Conservation (phyloP, 1,284 basidiomycete genomes). For the Boletus mariae region DNA sequence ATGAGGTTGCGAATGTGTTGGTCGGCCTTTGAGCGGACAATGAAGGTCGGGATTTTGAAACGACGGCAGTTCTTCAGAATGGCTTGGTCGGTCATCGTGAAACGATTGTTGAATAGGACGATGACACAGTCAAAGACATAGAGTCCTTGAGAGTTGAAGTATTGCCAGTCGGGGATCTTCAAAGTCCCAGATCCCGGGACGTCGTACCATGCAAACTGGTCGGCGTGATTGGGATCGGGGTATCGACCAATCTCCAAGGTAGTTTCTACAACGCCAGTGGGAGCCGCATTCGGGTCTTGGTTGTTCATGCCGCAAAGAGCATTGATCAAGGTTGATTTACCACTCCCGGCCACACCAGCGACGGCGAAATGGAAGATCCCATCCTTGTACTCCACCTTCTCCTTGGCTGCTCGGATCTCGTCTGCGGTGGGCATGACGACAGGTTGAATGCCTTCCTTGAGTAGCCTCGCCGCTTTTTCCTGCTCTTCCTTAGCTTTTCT, state of each 20-base stretch:
- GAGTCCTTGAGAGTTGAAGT: conserved; percentile 37
- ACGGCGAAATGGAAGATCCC: conserved; percentile 33
- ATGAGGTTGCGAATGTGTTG: conserved; percentile 32
- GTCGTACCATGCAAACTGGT: conserved; percentile 35
- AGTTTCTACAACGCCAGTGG: conserved; percentile 31
- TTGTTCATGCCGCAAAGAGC: conserved; percentile 31
- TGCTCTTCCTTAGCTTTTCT: conserved; percentile 20
- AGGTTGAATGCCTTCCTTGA: conserved; percentile 29
- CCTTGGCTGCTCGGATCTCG: conserved; percentile 25
- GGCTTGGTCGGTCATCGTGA: conserved; percentile 32
- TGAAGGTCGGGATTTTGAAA: conserved; percentile 33
- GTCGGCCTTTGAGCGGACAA: conserved; percentile 38
- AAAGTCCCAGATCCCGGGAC: conserved; percentile 37
- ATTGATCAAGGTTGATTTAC: conserved; percentile 38
- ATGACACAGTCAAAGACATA: conserved; percentile 37
- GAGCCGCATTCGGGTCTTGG: conserved; percentile 27
- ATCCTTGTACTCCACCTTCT: conserved; percentile 24
- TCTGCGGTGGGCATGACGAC: conserved; percentile 28
- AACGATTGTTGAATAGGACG: conserved; percentile 31
- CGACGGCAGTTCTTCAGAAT: conserved; percentile 29
- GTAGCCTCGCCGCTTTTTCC: conserved; percentile 22
- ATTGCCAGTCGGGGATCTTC: conserved; percentile 34
- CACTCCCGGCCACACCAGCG: conserved; percentile 34
- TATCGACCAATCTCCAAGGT: conserved; percentile 30
- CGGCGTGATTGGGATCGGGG: conserved; percentile 21